A percentile compares a stretch with the other conserved stretches of the same genome.
phyloP scores from a whole-genome alignment of 2,329 filamentous ascomycete species.

The Aureobasidium vineae region DNA sequence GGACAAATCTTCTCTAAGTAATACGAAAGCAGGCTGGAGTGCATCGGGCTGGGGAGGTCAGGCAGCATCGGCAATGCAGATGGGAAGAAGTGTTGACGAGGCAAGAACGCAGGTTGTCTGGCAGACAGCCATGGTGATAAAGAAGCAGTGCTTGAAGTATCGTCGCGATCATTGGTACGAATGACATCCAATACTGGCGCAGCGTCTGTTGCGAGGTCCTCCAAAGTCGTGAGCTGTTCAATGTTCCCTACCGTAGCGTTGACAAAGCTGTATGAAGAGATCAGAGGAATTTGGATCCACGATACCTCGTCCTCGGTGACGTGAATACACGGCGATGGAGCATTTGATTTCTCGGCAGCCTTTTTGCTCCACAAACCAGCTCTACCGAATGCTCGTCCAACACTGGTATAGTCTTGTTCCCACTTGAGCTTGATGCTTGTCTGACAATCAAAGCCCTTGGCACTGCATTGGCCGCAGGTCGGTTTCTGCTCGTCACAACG shows the following conservation, averaged over 20 bases:
- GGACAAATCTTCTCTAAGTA: slow-evolving; percentile 45
- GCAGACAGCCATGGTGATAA: slow-evolving; percentile 26
- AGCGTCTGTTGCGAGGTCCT: slow-evolving; percentile 10
- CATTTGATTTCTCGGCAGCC: slow-evolving; percentile 23
- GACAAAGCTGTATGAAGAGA: slow-evolving; percentile 32
- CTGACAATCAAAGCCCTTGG: slow-evolving; percentile 40
- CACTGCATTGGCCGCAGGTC: slow-evolving; percentile 40
- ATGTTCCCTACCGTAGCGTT: slow-evolving; percentile 30
- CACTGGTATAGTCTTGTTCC: slow-evolving; percentile 43
- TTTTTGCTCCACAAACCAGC: slow-evolving; percentile 43
- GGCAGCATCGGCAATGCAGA: slow-evolving; percentile 33
- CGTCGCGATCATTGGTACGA: slow-evolving; percentile 12
- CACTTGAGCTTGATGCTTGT: slow-evolving; percentile 35
- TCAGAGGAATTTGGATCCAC: slow-evolving; percentile 31
- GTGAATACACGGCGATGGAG: slow-evolving; percentile 26
- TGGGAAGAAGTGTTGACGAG: slow-evolving; percentile 7
- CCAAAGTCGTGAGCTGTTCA: slow-evolving; percentile 25
- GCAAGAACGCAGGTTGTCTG: slow-evolving; percentile 30
- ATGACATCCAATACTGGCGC: slow-evolving; percentile 3
- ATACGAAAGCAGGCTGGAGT: slow-evolving; percentile 42
- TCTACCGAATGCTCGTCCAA: slow-evolving; percentile 46
- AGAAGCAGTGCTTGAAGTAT: slow-evolving; percentile 17
- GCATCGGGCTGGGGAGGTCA: slow-evolving; percentile 34
- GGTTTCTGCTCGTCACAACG: slow-evolving; percentile 45
- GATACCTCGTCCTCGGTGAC: slow-evolving; percentile 25